A percentile compares a stretch with the other conserved stretches of the same genome.
Evolutionary conservation across 2,329 filamentous ascomycete species (phyloP).

Genomic region (Sclerotinia glacialis): DNA sequence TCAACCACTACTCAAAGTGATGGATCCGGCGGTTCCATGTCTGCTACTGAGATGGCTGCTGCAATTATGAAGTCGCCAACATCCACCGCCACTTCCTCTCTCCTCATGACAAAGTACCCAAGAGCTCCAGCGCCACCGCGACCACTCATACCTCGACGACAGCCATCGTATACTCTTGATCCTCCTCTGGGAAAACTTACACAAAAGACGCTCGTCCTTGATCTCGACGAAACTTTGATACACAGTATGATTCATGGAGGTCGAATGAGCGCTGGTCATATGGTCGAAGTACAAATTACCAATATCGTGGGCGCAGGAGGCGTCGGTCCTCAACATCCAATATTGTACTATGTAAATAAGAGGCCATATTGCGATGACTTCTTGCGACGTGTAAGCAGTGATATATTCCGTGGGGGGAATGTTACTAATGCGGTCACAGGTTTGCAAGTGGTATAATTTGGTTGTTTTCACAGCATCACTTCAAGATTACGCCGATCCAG

Average conservation of each 20-base stretch:
- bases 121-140: conserved; percentile 84
- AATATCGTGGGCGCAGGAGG: conserved; percentile 66
- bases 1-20: conserved; percentile 46
- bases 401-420: neutral
- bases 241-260: conserved; percentile 97
- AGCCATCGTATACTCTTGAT: conserved; percentile 76
- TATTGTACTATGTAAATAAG: conserved; percentile 98
- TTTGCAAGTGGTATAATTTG: conserved; percentile 97
- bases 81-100: conserved; percentile 63
- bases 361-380: conserved; percentile 97
- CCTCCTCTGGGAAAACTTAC: conserved; percentile 53
- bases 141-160: conserved; percentile 82
- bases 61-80: conserved; percentile 92
- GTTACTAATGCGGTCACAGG: conserved; percentile 47
- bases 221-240: conserved; percentile 95
- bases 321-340: conserved; percentile 85
- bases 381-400: conserved; percentile 66
- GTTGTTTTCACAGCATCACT: conserved; percentile 96
- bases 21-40: conserved; percentile 38
- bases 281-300: conserved; percentile 94
- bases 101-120: conserved; percentile 80
- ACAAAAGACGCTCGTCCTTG: conserved; percentile 91
- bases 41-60: conserved; percentile 52
- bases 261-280: conserved; percentile 92
- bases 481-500: conserved; percentile 96